Percentiles rank a stretch among this genome's conserved stretches.
These are phyloP conservation scores for Peterozyma xylosa DNA, from an alignment of 805 yeast species.

Conservation along the genomic window DNA sequence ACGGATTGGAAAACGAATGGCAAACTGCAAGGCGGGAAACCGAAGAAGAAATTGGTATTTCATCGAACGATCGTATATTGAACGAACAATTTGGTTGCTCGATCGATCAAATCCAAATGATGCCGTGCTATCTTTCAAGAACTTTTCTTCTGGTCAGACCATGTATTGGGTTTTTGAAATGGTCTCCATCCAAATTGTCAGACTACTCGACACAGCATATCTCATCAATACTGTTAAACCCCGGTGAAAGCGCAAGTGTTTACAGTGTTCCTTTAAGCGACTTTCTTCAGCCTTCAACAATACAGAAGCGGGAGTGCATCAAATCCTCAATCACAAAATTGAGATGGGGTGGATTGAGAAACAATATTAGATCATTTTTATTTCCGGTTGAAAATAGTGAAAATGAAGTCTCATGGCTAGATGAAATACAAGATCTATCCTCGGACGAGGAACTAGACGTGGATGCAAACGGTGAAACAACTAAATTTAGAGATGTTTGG, in stretches of 20 bases:
- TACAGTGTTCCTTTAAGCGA: constrained; percentile 68
- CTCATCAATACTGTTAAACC: constrained; percentile 43
- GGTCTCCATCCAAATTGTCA: constrained; percentile 21
- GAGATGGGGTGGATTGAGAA: constrained; percentile 67
- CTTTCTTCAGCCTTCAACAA: constrained; percentile 28
- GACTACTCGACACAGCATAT: constrained; percentile 21
- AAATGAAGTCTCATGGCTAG: constrained; percentile 58
- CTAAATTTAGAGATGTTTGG: constrained; percentile 65
- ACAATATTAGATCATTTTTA: constrained; percentile 56
- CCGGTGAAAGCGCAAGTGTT: constrained; percentile 69
- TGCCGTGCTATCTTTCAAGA: constrained; percentile 79
- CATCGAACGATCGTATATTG: constrained; percentile 36
- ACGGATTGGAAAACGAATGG: constrained; percentile 56
- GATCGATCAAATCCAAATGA: constrained; percentile 49
- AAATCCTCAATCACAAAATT: constrained; percentile 26
- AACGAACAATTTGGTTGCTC: constrained; percentile 39
- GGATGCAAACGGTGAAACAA: constrained; percentile 19
- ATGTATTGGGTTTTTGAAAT: constrained; percentile 56
- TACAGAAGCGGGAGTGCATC: constrained; percentile 23
- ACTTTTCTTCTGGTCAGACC: constrained; percentile 83
- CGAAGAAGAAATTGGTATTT: constrained; percentile 79
- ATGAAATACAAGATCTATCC: constrained; percentile 51
- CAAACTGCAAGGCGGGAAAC: constrained; percentile 77
- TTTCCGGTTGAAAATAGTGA: constrained; percentile 44
- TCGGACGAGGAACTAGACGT: constrained; percentile 40